Evolutionary conservation across 805 yeast species (phyloP), one percentile per base, ranked within the genome.

Genomic region (Candida taoyuanica): DNA sequence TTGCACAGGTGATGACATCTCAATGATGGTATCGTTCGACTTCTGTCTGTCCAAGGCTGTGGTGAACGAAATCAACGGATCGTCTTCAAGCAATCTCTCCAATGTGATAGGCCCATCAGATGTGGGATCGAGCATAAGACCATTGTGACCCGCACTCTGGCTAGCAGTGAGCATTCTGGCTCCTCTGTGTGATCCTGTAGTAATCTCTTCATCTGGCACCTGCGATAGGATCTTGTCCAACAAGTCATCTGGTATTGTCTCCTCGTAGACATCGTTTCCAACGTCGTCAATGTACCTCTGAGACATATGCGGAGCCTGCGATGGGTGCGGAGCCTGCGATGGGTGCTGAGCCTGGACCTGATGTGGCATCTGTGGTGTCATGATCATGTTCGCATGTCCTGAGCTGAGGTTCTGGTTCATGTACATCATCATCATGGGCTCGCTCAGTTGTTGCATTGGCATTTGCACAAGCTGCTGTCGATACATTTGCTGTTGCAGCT

Each of bases 1-100:
- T 6, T 45, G 36, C 26, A 45, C 30, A 7, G 49, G 42, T 7
- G 48, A 48, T 1, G 58, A 53, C 3, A 33, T 33, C 30, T 53
- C 56, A 5, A 52, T 25, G 17, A 55, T 54, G 7, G 59, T 55
- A 17, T 53, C 58, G 31, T 55, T 53, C 1, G 59, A 55, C n/a
- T 48, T 48, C 18, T 48, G 51, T 40, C 59, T 48, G 35, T 52
- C 57, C 20, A 55, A 31, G 2, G 55, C 40, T 0, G 52, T 53
- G 12, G 58, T 50, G 34, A 50, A 53, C 0, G 53, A 50, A 6
- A 50, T 16, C 8, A 55, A 32, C 3, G 59, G 58, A 28, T 55
- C 59, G 30, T 55, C 58, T 29, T 52, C 58, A 7, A 55, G 39
- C 11, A 55, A 37, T 18, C 44, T 43, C 33, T 53, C 56, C 18